phyloP scores from a whole-genome alignment of 257 asterid species.

The Ajuga chamaepitys region DNA sequence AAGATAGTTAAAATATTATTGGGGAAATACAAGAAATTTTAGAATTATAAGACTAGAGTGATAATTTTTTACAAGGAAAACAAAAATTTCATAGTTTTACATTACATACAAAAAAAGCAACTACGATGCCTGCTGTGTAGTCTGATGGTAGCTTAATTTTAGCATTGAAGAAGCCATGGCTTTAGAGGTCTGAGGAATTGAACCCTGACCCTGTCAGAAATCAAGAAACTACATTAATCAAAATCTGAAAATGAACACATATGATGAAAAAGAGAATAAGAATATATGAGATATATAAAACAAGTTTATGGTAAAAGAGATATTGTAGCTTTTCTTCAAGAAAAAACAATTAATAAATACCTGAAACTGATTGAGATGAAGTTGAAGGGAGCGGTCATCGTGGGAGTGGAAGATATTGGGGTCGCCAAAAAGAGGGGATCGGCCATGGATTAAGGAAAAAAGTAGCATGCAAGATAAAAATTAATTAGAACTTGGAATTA shows the following conservation, averaged over 20 bases:
- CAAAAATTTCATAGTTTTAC: neutral
- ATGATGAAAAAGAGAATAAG: too few species aligned
- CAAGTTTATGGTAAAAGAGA: too few species aligned
- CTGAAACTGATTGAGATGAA: slow-evolving; percentile 84
- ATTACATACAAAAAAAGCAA: slow-evolving; percentile 74
- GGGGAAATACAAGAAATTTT: too few species aligned
- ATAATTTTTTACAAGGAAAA: too few species aligned
- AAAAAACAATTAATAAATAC: too few species aligned
- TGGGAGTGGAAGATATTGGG: slow-evolving; percentile 39
- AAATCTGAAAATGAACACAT: too few species aligned
- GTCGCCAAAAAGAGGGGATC: slow-evolving; percentile 65
- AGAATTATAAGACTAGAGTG: too few species aligned
- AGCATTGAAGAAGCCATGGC: slow-evolving; percentile 82
- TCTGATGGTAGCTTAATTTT: slow-evolving; percentile 80
- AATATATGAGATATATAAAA: too few species aligned
- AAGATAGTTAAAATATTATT: too few species aligned
- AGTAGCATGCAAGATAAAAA: slow-evolving; percentile 24
- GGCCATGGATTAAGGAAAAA: slow-evolving; percentile 30
- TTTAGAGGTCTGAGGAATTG: slow-evolving; percentile 75
- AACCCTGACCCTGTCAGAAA: slow-evolving; percentile 71
- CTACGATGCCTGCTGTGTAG: slow-evolving; percentile 89
- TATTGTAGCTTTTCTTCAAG: too few species aligned
- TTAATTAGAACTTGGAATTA: neutral
- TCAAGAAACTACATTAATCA: neutral
- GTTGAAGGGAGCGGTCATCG: slow-evolving; percentile 49